phyloP scores from a whole-genome alignment of 2,329 filamentous ascomycete species.

The Juglanconis sp. region DNA sequence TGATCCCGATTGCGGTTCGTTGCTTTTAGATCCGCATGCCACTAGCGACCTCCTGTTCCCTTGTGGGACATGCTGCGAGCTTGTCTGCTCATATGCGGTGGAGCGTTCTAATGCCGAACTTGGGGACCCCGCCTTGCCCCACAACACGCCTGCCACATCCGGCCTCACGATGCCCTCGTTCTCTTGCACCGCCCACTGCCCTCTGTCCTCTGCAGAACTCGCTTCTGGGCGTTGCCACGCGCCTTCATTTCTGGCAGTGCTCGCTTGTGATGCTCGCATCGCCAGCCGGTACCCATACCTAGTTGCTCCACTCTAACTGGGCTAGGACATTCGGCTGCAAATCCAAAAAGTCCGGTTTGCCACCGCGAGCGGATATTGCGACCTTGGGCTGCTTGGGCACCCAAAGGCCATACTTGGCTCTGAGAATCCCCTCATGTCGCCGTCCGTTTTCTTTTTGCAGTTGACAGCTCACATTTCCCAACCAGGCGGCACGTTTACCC shows the following conservation, averaged over 20 bases:
- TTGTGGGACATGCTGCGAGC: not conserved
- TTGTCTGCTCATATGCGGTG: not conserved
- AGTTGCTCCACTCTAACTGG: no score
- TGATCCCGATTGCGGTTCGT: not conserved
- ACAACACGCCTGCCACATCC: not conserved
- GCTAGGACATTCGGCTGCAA: no score
- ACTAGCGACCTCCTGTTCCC: not conserved
- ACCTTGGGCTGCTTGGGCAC: not conserved
- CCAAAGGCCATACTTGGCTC: no score
- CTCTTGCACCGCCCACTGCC: not conserved
- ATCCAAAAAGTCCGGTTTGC: no score
- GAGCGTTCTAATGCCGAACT: not conserved
- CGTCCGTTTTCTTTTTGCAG: not conserved
- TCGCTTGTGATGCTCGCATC: no score
- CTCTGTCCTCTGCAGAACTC: not conserved
- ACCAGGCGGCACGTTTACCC: not conserved
- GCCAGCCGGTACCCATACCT: no score
- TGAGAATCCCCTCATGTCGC: not conserved
- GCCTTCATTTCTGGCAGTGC: no score
- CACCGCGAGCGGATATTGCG: not conserved
- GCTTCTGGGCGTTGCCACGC: not conserved
- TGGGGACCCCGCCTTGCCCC: not conserved
- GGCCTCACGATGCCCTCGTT: conserved; percentile 4
- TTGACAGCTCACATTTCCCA: not conserved
- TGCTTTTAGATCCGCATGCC: not conserved